Base-by-base conservation (phyloP, 2,329 filamentous ascomycete genomes). In the Xylaria arbuscula region DNA sequence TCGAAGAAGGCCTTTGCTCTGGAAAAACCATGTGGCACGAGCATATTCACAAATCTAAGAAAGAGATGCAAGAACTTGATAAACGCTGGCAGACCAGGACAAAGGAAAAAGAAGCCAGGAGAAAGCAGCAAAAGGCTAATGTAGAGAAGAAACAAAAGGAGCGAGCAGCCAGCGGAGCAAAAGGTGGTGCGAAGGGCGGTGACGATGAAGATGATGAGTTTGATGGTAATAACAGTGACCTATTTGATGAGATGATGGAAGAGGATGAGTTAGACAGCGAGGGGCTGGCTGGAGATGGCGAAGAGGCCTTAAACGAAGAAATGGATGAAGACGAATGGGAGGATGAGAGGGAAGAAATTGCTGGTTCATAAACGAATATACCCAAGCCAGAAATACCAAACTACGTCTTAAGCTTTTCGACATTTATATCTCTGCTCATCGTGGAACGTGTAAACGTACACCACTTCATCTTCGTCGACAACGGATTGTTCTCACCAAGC, bases 11-110 rank as follows among this genome's bases (percentile, higher is more conserved):
- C 1, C 81, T 98, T 7, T 98, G 94, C 76, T 87, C 88, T 32
- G 96, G 96, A 58, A 96, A 93, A 79, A 88, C 97, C 65, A 93
- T 99, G 92, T 99, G 96, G 96, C 96, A 99, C 80, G 94, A 98
- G 78, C 97, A 93, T 78, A 90, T 98, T 62, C 88, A 91, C 78
- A 99, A 99, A 86, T 89, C 89, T 7, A 89, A 89, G 74, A 87
- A 88, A 19, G 94, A 99, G 79, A 83, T 93, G 65, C 88, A 90
- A 77, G 88, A 92, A 71, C 81, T 98, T 74, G 94, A 98, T 74
- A 88, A 90, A 83, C 87, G 89, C 73, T 98, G 96, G 93, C 91
- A 94, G 73, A 83, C 91, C 81, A 87, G 89, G 76, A 87, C 88
- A 66, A 88, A 90, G 75, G 92, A 96, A 79, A 98, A 97, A 83